Evolutionary conservation across 2,329 filamentous ascomycete species (phyloP).

Genomic region (Phyllosticta capitalensis): DNA sequence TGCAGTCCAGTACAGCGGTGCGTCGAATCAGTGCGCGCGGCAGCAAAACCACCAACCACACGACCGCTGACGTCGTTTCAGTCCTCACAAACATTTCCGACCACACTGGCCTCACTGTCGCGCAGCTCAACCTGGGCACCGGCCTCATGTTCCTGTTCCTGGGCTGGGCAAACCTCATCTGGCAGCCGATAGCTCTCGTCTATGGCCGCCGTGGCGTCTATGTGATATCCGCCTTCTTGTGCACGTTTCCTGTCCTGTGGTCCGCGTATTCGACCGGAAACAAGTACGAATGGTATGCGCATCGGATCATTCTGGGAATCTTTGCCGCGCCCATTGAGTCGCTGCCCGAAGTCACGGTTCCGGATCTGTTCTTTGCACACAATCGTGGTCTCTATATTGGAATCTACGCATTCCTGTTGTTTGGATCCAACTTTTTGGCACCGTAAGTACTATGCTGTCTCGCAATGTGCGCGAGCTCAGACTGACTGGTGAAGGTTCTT

Average conservation of each 20-base stretch:
- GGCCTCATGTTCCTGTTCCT: conserved; percentile 45
- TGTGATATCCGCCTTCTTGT: conserved; percentile 29
- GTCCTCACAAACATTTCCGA: conserved; percentile 39
- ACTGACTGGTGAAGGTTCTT: conserved; percentile 15
- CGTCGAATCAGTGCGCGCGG: neutral
- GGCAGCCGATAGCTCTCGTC: conserved; percentile 44
- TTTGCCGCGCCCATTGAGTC: conserved; percentile 41
- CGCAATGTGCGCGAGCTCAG: neutral
- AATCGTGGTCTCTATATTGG: conserved; percentile 24
- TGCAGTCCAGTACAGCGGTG: conserved; percentile 34
- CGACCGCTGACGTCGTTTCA: conserved; percentile 14
- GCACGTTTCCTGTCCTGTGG: conserved; percentile 27
- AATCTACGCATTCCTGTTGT: conserved; percentile 23
- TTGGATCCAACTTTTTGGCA: conserved; percentile 28
- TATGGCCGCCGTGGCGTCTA: conserved; percentile 43
- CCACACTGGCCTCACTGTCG: conserved; percentile 37
- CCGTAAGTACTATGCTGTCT: conserved; percentile 11
- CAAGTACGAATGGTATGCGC: conserved; percentile 39
- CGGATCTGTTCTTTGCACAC: conserved; percentile 31
- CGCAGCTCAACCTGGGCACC: conserved; percentile 40
- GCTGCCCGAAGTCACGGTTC: conserved; percentile 37
- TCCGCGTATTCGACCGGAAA: conserved; percentile 32
- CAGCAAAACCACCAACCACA: too few relatives aligned
- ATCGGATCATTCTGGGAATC: conserved; percentile 39
- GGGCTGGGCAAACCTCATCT: conserved; percentile 43